Conservation (phyloP, 2,329 filamentous ascomycete genomes). For the Ophiocordyceps camponoti-rufipedis region DNA sequence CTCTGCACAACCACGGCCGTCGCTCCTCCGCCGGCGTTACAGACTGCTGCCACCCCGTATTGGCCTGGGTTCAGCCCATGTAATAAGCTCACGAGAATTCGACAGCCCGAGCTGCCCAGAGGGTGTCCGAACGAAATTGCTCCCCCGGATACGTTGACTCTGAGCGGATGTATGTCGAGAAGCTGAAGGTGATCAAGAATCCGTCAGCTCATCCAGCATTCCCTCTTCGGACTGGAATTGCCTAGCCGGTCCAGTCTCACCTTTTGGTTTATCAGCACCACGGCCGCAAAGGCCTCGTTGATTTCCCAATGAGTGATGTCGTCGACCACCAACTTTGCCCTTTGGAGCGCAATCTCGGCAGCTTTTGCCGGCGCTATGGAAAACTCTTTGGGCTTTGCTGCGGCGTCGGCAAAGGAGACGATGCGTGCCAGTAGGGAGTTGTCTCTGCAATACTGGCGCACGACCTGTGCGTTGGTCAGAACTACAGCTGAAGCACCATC, state of each 20-base stretch:
- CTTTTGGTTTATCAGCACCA: conserved; percentile 89
- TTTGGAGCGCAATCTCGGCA: conserved; percentile 71
- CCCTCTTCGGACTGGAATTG: neutral
- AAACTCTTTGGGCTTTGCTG: conserved; percentile 83
- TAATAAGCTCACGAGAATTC: conserved; percentile 75
- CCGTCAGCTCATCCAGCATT: neutral
- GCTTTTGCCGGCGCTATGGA: conserved; percentile 83
- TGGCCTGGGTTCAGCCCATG: conserved; percentile 85
- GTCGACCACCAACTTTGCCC: conserved; percentile 77
- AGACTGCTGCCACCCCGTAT: conserved; percentile 90
- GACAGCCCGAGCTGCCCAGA: conserved; percentile 78
- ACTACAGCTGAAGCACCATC: conserved; percentile 88
- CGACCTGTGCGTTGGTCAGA: conserved; percentile 62
- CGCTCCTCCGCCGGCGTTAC: conserved; percentile 87
- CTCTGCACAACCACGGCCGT: conserved; percentile 84
- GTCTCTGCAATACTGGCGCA: conserved; percentile 57
- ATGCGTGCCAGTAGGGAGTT: conserved; percentile 75
- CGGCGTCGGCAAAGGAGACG: conserved; percentile 72
- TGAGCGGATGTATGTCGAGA: conserved; percentile 58
- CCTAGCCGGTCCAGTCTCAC: conserved; percentile 12
- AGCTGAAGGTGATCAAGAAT: conserved; percentile 14
- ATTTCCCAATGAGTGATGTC: conserved; percentile 95
- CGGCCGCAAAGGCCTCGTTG: conserved; percentile 93
- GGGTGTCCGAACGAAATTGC: conserved; percentile 88
- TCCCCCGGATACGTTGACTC: conserved; percentile 74